Conservation (phyloP, 2,329 filamentous ascomycete genomes). For the Botrytis fragariae region DNA sequence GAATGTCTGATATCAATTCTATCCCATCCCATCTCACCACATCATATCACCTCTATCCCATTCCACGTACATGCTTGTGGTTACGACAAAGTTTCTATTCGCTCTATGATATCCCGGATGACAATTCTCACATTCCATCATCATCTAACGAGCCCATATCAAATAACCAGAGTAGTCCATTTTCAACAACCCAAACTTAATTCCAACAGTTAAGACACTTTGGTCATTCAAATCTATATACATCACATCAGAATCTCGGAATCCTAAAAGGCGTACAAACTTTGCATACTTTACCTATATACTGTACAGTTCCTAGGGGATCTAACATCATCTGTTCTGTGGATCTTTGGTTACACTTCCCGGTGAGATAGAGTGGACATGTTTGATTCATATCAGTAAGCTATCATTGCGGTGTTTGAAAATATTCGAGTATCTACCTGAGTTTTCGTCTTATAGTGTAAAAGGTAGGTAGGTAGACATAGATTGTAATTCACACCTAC, state of each 20-base stretch:
- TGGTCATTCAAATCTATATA: neutral
- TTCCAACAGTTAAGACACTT: neutral
- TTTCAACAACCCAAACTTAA: neutral
- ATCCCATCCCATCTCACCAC: neutral
- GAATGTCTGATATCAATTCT: too few species aligned
- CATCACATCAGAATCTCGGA: neutral
- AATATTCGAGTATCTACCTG: neutral
- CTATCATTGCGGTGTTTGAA: too few species aligned
- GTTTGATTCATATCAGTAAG: neutral
- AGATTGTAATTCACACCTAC: neutral
- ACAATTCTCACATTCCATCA: neutral
- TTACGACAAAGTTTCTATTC: neutral
- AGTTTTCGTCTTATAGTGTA: neutral
- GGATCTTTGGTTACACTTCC: neutral
- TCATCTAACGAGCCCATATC: neutral
- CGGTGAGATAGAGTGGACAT: neutral
- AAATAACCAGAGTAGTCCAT: neutral
- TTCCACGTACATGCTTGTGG: too few species aligned
- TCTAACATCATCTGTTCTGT: neutral
- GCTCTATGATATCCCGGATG: neutral
- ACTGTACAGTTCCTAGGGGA: neutral
- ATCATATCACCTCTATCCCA: neutral
- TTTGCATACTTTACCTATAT: neutral
- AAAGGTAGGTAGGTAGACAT: neutral
- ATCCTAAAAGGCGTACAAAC: rapidly evolving